Evolutionary conservation across 176 grass and related monocot species (phyloP), one percentile per base, ranked within the genome.

Genomic region (Stipa capillata): DNA sequence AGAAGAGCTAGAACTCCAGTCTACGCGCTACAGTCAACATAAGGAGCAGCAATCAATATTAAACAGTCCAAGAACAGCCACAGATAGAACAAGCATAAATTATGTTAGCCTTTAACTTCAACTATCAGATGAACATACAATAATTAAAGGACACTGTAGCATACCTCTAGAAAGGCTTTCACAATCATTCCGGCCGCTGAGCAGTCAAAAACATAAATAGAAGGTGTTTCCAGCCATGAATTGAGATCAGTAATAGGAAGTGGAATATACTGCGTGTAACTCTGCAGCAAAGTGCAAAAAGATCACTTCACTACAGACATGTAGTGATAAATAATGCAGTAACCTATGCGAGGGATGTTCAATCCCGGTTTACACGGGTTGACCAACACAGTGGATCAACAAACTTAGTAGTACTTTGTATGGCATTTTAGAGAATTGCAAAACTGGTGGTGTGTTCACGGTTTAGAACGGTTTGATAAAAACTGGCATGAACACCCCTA

Each of bases 181-280:
- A 95, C 65, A 43, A 98, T 95, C 75, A 93, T 83, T 74, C 92
- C 96, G 8, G 92, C 92, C 2, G 92, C 96, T 70, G 96, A 98
- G 78, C 92, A 95, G 64, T 98, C 96, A 75, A 98, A 98, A 33
- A 98, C 96, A 83, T 98, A 98, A 73, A 98, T 98, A 58, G 96
- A 98, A 36, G 96, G 96, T 74, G 96, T 95, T 76, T 87, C 89
- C 20, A 98, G 81, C 96, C 96, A 98, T 51, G 96, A 98, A 79
- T 98, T 88, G 36, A 98, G 92, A 84, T 98, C 96, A 63, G 77
- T 91, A 58, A 98, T 91, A 11, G 92, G 92, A 80, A 98, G 91
- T 23, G 96, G 96, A 72, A 98, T 98, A 82, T 98, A 98, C 36
- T 98, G 96, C 1, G 96, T 98, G 68, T 98, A 98, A 82, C 96